Conservation (phyloP, 2,329 filamentous ascomycete species). For the Escovopsis weberi region DNA sequence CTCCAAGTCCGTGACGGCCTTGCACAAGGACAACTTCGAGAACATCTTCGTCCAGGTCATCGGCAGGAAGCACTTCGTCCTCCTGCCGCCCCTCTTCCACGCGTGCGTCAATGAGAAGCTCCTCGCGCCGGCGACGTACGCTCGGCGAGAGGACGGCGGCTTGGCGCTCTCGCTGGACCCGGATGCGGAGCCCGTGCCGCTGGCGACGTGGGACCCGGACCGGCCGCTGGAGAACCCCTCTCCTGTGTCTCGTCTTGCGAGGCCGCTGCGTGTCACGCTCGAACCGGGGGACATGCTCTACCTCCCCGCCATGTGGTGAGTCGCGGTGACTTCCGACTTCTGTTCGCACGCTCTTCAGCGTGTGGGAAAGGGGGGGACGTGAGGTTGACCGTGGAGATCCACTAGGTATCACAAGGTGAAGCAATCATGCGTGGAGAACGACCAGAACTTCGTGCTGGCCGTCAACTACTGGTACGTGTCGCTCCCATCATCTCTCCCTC, state of each 20-base stretch:
- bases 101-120: constrained; percentile 52
- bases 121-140: constrained; percentile 46
- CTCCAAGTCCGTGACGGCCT: constrained; percentile 49
- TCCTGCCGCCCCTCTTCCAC: constrained; percentile 57
- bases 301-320: constrained; percentile 64
- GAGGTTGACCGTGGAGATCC: background rate
- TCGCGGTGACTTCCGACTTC: background rate
- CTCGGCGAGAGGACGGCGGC: constrained; percentile 16
- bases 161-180: constrained; percentile 20
- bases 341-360: too few species aligned
- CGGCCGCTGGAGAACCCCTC: constrained; percentile 33
- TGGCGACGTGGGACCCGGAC: constrained; percentile 65
- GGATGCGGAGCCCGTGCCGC: constrained; percentile 36
- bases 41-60: constrained; percentile 69
- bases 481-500: background rate
- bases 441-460: constrained; percentile 60
- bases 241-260: constrained; percentile 42
- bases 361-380: too few species aligned
- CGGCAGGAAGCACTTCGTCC: constrained; percentile 59
- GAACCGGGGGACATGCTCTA: constrained; percentile 69
- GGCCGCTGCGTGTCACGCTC: constrained; percentile 52
- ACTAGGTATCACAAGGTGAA: constrained; percentile 64
- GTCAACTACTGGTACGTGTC: constrained; percentile 62
- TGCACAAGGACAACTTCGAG: constrained; percentile 77
- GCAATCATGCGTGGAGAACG: constrained; percentile 51